Conservation (phyloP, 352 stramenopile species). For the Pythium insidiosum region DNA sequence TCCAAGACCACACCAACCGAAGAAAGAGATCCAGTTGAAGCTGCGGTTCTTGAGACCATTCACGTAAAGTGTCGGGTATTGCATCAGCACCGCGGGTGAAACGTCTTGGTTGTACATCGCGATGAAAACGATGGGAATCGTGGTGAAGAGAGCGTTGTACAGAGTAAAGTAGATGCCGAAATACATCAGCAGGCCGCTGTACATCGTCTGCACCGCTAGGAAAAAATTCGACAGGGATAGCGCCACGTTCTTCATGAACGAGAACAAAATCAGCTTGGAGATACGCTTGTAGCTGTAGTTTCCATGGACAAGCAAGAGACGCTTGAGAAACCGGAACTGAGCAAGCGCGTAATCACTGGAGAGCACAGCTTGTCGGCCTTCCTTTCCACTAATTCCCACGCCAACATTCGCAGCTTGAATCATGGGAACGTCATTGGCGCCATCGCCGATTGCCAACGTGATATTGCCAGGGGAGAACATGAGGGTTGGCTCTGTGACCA, state of each 20-base stretch:
- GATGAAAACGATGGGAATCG: slow-evolving; percentile 85
- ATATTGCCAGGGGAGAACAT: slow-evolving; percentile 88
- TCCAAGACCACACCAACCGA: slow-evolving; percentile 77
- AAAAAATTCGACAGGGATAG: slow-evolving; percentile 85
- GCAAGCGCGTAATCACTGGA: slow-evolving; percentile 82
- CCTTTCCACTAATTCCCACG: slow-evolving; percentile 81
- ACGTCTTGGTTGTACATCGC: slow-evolving; percentile 90
- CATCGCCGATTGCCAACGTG: slow-evolving; percentile 78
- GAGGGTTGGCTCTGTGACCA: slow-evolving; percentile 81
- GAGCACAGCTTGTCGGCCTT: slow-evolving; percentile 77
- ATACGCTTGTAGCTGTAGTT: slow-evolving; percentile 91
- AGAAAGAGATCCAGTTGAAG: slow-evolving; percentile 87
- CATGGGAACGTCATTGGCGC: slow-evolving; percentile 85
- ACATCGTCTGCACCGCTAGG: slow-evolving; percentile 75
- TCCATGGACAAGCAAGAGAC: slow-evolving; percentile 73
- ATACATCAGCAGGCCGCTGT: slow-evolving; percentile 86
- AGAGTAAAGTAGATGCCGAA: slow-evolving; percentile 87
- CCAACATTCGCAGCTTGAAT: slow-evolving; percentile 84
- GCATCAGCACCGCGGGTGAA: slow-evolving; percentile 82
- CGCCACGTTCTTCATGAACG: slow-evolving; percentile 87
- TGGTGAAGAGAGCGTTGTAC: slow-evolving; percentile 87
- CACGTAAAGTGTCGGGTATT: slow-evolving; percentile 85
- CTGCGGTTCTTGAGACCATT: slow-evolving; percentile 85
- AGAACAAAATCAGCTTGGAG: slow-evolving; percentile 85
- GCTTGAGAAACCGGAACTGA: slow-evolving; percentile 80